Evolutionary conservation across 441 rosid genomes (phyloP), one percentile per base, ranked within the genome.

Genomic region (Syzygium syzygioides): DNA sequence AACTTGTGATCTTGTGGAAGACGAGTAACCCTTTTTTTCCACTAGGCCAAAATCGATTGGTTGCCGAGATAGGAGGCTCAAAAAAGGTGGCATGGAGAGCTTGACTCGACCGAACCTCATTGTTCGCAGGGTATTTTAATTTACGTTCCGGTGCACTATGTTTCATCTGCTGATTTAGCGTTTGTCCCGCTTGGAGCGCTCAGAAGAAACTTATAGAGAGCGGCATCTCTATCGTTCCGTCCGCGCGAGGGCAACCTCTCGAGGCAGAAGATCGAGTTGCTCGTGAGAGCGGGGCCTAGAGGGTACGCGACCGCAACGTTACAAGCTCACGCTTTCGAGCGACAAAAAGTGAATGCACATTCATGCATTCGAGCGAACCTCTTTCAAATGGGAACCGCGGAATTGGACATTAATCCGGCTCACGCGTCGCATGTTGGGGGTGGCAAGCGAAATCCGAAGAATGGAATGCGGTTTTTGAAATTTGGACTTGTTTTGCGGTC

Each of bases 81-180:
- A 3, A 4, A 66, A 5, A 34, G 13, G 79, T 10, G 20, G 1
- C 0, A 0, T 0, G 26, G 37, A 68, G 7, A 68, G 2, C 48
- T 4, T 2, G 26, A 68, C 26, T 71, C 80, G 4, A 37, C 37
- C 9, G 14, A 37, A 12, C 50, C 50, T 37, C 50, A 1, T 10
- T 3, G 52, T 71, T 71, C 28, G 4, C 1, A 71, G 9, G 3
- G 11, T 7, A 20, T 11, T 37, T 20, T 20, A 1, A 20, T 71
- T 37, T 9, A 7, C 3, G 9, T 20, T 5, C 50, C 28, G 1
- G 20, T 20, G 26, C 28, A 11, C 28, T 34, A 0, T 1, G 8
- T 71, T 71, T 71, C 80, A 19, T 34, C 11, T 19, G n/a, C 15
- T 71, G 20, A 71, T 25, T 12, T 0, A 23, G 28, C 28, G 3